Base-by-base conservation (phyloP, 1,284 basidiomycete genomes). In the Marasmius fiardii region DNA sequence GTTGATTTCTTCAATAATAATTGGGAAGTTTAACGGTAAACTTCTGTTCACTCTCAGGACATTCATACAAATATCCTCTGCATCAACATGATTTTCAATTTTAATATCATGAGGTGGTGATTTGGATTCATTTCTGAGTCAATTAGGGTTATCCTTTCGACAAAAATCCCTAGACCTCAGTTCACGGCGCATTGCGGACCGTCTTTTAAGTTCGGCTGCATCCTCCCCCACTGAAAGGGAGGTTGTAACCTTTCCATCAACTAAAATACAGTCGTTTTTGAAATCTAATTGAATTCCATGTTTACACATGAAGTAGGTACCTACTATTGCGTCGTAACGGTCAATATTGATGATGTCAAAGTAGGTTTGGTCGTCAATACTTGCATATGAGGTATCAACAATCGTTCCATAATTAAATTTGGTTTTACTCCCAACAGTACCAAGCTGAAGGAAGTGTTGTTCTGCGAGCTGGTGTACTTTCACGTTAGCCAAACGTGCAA, bases 311-410 rank as follows among this genome's bases (percentile, higher is more conserved):
- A 68, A 71, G 4, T 64, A 64, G 0, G 67, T 66, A 2, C 70
- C 70, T 0, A 72, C 55, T 0, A 73, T 61, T 0, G 61, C 47
- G 41, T 72, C 68, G 53, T 72, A 71, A 0, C 61, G 53, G 43
- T 70, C 70, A 0, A 72, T 23, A 55, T 73, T 70, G 0, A 64
- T 63, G 1, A 71, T 56, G 45, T 73, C 68, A 23, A 70, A 61
- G 44, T 68, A 67, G 0, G 53, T 31, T 16, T 59, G 23, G 5
- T 58, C 55, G 0, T 51, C 28, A 3, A 71, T 65, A 1, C 5
- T 48, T 12, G 61, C 64, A 43, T 68, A 67, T 21, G 59, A 1
- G 2, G 57, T 45, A 4, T 23, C 18, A 7, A 34, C 43, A 12
- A 21, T 14, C 7, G 52, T 18, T 1, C 60, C 60, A 48, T 53